Percentiles rank a stretch among this genome's conserved stretches.
phyloP scores from a whole-genome alignment of 2,329 filamentous ascomycete species.

The Aspergillus sp. region DNA sequence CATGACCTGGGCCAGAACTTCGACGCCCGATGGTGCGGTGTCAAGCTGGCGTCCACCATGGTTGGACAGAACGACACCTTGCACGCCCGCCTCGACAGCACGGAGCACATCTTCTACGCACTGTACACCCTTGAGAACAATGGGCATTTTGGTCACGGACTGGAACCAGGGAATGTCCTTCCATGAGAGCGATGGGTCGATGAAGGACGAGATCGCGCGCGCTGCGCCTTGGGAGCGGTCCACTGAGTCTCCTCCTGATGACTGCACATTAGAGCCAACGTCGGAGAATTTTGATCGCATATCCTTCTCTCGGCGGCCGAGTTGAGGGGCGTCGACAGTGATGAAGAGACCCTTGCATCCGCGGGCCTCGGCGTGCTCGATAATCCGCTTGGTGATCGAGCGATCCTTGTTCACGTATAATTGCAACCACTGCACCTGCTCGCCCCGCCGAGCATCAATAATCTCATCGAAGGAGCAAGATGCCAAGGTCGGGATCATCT shows the following conservation, averaged over 20 bases:
- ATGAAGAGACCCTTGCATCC: slow-evolving; percentile 97
- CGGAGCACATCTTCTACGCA: slow-evolving; percentile 90
- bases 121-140: slow-evolving; percentile 95
- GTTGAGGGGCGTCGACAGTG: slow-evolving; percentile 94
- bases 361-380: slow-evolving; percentile 84
- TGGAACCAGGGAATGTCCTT: slow-evolving; percentile 92
- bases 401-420: slow-evolving; percentile 97
- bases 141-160: slow-evolving; percentile 88
- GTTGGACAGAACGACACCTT: slow-evolving; percentile 92
- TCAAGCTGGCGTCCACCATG: slow-evolving; percentile 95
- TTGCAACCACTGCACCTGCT: slow-evolving; percentile 94
- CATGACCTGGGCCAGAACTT: slow-evolving; percentile 91
- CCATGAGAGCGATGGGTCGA: slow-evolving; percentile 92
- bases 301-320: slow-evolving; percentile 93
- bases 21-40: slow-evolving; percentile 82
- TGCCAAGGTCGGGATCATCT: slow-evolving; percentile 97
- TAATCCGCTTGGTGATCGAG: slow-evolving; percentile 82
- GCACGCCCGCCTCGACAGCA: slow-evolving; percentile 77
- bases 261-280: slow-evolving; percentile 77
- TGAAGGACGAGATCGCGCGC: slow-evolving; percentile 92
- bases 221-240: slow-evolving; percentile 91
- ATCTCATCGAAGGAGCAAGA: slow-evolving; percentile 99
- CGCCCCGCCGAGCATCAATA: slow-evolving; percentile 73
- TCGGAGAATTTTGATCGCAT: slow-evolving; percentile 94
- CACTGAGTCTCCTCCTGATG: slow-evolving; percentile 62